These are phyloP conservation scores for Vigna angularis DNA, from an alignment of 306 rosid genomes.

Conservation along the genomic window DNA sequence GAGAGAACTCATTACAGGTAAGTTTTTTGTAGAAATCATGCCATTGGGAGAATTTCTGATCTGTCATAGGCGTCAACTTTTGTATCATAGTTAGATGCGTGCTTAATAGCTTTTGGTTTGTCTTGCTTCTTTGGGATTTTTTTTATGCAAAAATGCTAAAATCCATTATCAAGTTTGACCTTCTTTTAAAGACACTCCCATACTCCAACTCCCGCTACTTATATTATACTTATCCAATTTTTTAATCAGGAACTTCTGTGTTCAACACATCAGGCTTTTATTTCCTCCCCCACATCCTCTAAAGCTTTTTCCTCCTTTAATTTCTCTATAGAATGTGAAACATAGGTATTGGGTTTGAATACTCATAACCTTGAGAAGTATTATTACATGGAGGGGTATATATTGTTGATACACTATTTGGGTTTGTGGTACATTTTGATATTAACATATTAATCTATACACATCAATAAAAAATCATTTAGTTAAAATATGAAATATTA, in stretches of 20 bases:
- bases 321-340: conserved; percentile 1
- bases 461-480: not conserved
- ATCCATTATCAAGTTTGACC: not conserved
- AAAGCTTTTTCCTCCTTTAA: not conserved
- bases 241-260: conserved; percentile 20
- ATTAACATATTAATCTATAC: not conserved
- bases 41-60: conserved; percentile 13
- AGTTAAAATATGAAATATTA: not conserved
- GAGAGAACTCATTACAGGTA: not conserved
- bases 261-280: not conserved
- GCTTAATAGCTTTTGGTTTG: conserved; percentile 7
- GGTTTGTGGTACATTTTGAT: not conserved
- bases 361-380: not conserved
- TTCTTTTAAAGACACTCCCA: conserved; percentile 12
- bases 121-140: conserved; percentile 5
- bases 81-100: conserved; percentile 15
- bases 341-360: not conserved
- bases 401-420: not conserved
- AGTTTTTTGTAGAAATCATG: conserved; percentile 23
- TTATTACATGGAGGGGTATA: not conserved
- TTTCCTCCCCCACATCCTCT: conserved; percentile 9
- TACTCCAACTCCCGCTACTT: not conserved
- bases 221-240: conserved; percentile 14
- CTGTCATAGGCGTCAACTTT: conserved; percentile 1
- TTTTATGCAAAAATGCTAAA: not conserved